Evolutionary conservation across 768 basidiomycete species (phyloP).

Genomic region (Naematelia aurantialba): DNA sequence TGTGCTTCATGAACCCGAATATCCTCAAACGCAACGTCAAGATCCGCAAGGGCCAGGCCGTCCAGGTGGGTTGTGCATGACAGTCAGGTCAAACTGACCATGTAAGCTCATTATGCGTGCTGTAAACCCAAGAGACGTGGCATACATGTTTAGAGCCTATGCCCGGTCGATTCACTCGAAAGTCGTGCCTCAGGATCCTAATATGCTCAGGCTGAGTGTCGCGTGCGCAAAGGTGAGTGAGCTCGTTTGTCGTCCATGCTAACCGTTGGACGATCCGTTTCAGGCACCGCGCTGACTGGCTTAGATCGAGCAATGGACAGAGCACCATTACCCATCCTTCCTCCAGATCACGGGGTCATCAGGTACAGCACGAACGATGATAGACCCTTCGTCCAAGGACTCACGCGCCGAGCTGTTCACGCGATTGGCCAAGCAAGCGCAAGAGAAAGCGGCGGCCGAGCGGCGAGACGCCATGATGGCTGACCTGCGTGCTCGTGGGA

Average conservation of each 20-base stretch:
- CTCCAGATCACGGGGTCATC: constrained; percentile 52
- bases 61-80: constrained; percentile 57
- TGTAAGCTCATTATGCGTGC: constrained; percentile 82
- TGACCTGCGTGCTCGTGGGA: constrained; percentile 52
- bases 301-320: constrained; percentile 87
- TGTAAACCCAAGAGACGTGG: constrained; percentile 86
- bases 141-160: constrained; percentile 78
- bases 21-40: constrained; percentile 88
- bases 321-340: constrained; percentile 91
- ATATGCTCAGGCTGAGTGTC: constrained; percentile 74
- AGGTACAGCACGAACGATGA: constrained; percentile 20
- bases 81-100: not conserved
- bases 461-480: constrained; percentile 51
- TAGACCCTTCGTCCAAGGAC: constrained; percentile 44
- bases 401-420: constrained; percentile 49
- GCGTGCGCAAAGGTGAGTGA: constrained; percentile 72
- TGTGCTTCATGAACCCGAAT: constrained; percentile 87
- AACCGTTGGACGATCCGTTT: too few species aligned
- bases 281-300: constrained; percentile 38
- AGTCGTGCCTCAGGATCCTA: constrained; percentile 75
- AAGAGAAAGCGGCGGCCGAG: constrained; percentile 23
- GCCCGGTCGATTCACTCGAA: constrained; percentile 78
- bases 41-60: constrained; percentile 88
- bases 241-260: not conserved
- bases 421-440: constrained; percentile 34